Evolutionary conservation across 2,329 filamentous ascomycete genomes (phyloP), one percentile per base, ranked within the genome.

Genomic region (Corinectria fuckeliana): DNA sequence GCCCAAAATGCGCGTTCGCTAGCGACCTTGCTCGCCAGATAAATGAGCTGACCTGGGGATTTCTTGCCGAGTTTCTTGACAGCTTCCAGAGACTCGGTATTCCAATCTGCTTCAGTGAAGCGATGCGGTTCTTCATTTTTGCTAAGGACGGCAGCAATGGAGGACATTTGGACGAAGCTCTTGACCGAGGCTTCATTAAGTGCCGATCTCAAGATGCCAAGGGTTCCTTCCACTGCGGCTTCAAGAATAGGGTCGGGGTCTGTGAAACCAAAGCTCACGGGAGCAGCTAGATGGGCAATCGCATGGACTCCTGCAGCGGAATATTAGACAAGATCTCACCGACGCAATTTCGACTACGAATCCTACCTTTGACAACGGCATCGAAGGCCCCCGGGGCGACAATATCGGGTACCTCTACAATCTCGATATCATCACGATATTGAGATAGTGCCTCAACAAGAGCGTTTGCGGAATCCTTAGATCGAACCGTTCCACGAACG

Each of bases 401-500:
- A 21, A 79, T 76, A 44, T 80, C 75, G 1, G 72, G 67, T 0
- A 79, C 76, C 25, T 70, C 49, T 7, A 69, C 56, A n/a, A 61
- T 69, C 26, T 66, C 53, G 10, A 74, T 53, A 26, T 67, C 61
- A 13, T 67, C 44, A 10, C 59, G 38, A 6, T 72, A 61, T 10
- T 62, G 32, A 6, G 70, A 61, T 5, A 73, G 42, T 9, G 63
- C 49, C 16, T 62, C 54, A 3, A 68, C 30, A 0, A 70, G 61
- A 8, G 56, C 14, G 1, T 69, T 58, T 20, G 62, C 64, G 2
- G 68, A 70, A 14, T 58, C n/a, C 14, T 48, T 69, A 2, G 75
- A 75, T 2, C 77, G 74, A 4, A 74, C 75, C 1, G 73, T 76
- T 49, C 76, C 77, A 2, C 76, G 72, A n/a, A 78, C 74, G 1